Base-by-base conservation (phyloP, 2,329 filamentous ascomycete species). In the Dactylellina cionopaga region DNA sequence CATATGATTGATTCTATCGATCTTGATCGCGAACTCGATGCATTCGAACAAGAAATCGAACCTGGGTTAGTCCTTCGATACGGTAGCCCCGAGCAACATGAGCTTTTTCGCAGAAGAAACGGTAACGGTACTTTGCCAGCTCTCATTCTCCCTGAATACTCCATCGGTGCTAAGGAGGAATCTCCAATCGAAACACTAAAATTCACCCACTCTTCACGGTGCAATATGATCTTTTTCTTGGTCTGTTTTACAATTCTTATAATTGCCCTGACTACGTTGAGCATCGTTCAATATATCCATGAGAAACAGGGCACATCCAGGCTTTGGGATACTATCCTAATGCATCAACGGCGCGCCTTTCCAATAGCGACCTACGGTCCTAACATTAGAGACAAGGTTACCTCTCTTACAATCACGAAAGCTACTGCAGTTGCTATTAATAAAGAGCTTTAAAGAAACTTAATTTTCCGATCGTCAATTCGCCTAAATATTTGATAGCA, bases 1-100 rank as follows among this genome's bases (percentile, higher is more conserved):
- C 52, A 51, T 10, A 68, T 68, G 63, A 31, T 60, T 5, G 55
- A 62, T 39, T 60, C 27, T 2, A 55, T 55, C 5, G 64, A 69
- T 46, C 46, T 69, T 4, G 55, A 69, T 2, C 64, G 46, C 10
- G 64, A 69, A 27, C 35, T 69, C 2, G n/a, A 7, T 1, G 27
- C 35, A 7, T 60, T 29, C 24, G 35, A 59, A 27, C 17, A 33
- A 7, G 44, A 49, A 6, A 49, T 65, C 31, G 41, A 65, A 24
- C 17, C 25, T 5, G 9, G 22, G 3, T 31, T 65, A 19, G 39
- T 56, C 17, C 51, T 47, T 31, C 49, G 49, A 9, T 41, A 49
- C 19, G 51, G 51, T 11, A 54, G 17, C 19, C 24, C 39, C 1
- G 62, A 56, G 11, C 41, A 56, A n/a, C 37, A 24, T 15, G 5